Conservation (phyloP, 306 rosid species). For the Malus asiatica region DNA sequence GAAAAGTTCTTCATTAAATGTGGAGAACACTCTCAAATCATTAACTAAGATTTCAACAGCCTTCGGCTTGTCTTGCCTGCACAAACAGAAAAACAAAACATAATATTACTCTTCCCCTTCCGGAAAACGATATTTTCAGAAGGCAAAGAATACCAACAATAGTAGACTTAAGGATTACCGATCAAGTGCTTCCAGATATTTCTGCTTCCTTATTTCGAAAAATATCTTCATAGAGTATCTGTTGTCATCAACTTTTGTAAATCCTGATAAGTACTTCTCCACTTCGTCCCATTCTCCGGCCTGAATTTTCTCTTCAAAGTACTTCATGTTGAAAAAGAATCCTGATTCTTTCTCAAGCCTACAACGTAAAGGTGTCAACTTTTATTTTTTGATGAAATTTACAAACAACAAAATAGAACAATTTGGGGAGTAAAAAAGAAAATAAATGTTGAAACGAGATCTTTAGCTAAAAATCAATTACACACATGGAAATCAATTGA, state of each 20-base stretch:
- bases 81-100: constrained; percentile 3
- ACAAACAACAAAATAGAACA: background rate
- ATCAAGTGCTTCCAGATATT: constrained; percentile 92
- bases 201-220: constrained; percentile 87
- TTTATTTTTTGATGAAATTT: background rate
- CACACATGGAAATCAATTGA: background rate
- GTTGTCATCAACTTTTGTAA: constrained; percentile 82
- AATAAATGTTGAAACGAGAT: background rate
- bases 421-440: background rate
- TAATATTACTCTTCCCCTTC: constrained; percentile 4
- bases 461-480: background rate
- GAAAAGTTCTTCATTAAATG: constrained; percentile 73
- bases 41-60: constrained; percentile 72
- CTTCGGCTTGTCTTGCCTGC: constrained; percentile 63
- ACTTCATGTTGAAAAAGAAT: constrained; percentile 81
- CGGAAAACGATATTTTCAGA: background rate
- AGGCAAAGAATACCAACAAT: background rate
- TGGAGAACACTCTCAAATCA: constrained; percentile 72
- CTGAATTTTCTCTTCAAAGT: constrained; percentile 83
- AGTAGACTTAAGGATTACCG: constrained; percentile 36
- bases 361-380: background rate
- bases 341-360: constrained; percentile 95
- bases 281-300: constrained; percentile 94
- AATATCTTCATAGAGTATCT: constrained; percentile 86
- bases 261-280: constrained; percentile 78